Evolutionary conservation across 169 alveolate genomes (phyloP), one percentile per base, ranked within the genome.

Genomic region (Amoebophrya sp.): DNA sequence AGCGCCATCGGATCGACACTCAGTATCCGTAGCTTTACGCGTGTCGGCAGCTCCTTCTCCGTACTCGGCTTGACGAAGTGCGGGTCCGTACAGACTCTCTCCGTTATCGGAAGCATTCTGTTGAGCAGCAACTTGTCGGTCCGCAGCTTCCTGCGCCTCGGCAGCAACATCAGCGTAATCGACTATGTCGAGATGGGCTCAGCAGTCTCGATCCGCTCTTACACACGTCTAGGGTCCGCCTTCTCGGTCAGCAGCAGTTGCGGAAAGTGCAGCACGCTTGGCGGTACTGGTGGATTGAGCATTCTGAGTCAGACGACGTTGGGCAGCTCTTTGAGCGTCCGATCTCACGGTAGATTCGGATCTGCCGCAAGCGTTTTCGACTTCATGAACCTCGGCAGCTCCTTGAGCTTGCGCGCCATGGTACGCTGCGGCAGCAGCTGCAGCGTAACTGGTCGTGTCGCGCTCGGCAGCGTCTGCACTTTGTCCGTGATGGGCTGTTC

Each of bases 401-500:
- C 38, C 26, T n/a, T 89, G 38, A 40, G 77, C 36, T 24, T 89
- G 76, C 41, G 91, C 6, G 53, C 91, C n/a, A 24, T 1, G 10
- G 91, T 89, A 0, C 47, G 91, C 3, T 54, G 77, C n/a, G 91
- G 91, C 53, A 38, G 65, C 65, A 12, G 76, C 54, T 41, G 39
- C 34, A n/a, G 53, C 39, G 91, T 89, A 0, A 39, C 91, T 2
- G 91, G 91, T 2, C 12, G 83, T 29, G 2, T 1, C n/a, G 83
- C 83, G 38, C 2, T 65, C 33, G 83, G 83, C 83, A 40, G 77
- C 18, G 54, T 89, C 0, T 40, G 29, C 91, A 18, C 36, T 33
- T 18, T 89, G 39, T 89, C 91, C 23, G 91, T 26, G 18, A 89
- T 89, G 26, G 91, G 41, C 3, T 14, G 0, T 0, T 33, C 91